Percentiles rank a stretch among this genome's conserved stretches.
phyloP scores from a whole-genome alignment of 768 basidiomycete genomes.

The Albatrellus ellisii region DNA sequence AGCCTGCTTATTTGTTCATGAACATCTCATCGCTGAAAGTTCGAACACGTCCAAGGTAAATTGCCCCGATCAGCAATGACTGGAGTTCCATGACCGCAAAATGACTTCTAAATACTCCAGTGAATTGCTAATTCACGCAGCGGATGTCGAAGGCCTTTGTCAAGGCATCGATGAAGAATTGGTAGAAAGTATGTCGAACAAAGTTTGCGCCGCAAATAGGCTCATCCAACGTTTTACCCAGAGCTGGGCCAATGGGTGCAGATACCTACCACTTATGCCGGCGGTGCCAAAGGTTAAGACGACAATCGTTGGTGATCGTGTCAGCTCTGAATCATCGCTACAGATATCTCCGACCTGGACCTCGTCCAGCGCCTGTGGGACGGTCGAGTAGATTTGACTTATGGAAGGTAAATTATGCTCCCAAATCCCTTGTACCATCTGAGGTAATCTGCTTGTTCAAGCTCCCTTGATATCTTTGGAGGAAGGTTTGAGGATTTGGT shows the following conservation, averaged over 20 bases:
- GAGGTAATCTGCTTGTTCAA: slow-evolving; percentile 12
- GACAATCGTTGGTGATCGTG: background rate
- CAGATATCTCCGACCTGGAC: slow-evolving; percentile 71
- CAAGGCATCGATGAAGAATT: slow-evolving; percentile 90
- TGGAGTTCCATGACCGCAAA: too few relatives aligned
- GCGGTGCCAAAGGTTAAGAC: slow-evolving; percentile 77
- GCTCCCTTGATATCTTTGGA: slow-evolving; percentile 61
- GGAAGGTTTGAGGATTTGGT: slow-evolving; percentile 48
- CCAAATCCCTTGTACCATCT: background rate
- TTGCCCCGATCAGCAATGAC: too few relatives aligned
- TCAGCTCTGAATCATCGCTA: background rate
- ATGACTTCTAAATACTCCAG: too few relatives aligned
- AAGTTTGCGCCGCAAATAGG: slow-evolving; percentile 7
- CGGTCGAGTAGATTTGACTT: slow-evolving; percentile 82
- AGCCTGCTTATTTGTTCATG: too few relatives aligned
- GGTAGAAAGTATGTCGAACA: slow-evolving; percentile 43
- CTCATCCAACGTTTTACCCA: too few relatives aligned
- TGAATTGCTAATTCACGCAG: slow-evolving; percentile 92
- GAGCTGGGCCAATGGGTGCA: slow-evolving; percentile 84
- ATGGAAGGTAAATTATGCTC: slow-evolving; percentile 44
- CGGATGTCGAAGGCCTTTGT: slow-evolving; percentile 97
- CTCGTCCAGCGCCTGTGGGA: slow-evolving; percentile 68
- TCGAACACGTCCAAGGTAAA: too few relatives aligned
- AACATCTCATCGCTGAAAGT: too few relatives aligned
- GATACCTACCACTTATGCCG: slow-evolving; percentile 93